Evolutionary conservation across 2,329 filamentous ascomycete genomes (phyloP).

Genomic region (Botrytis porri): DNA sequence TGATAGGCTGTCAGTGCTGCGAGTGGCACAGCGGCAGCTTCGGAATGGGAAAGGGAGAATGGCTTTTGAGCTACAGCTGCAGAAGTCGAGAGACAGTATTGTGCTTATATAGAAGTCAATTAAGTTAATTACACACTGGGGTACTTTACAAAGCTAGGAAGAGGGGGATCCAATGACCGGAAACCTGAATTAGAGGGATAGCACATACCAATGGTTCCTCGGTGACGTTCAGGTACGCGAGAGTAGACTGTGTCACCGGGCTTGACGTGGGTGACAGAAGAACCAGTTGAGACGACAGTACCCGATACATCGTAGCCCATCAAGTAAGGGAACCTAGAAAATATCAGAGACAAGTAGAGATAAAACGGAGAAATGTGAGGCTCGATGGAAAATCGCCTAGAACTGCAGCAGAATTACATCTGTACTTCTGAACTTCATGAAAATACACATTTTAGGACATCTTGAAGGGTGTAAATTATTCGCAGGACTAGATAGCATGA

Average conservation of each 20-base stretch:
- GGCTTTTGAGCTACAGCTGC: slow-evolving; percentile 42
- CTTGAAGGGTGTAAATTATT: neutral
- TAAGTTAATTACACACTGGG: neutral
- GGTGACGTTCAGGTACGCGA: slow-evolving; percentile 36
- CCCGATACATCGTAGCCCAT: slow-evolving; percentile 46
- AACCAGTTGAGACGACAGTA: slow-evolving; percentile 40
- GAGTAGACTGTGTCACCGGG: slow-evolving; percentile 43
- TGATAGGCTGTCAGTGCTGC: slow-evolving; percentile 43
- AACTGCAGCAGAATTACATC: neutral
- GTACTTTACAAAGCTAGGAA: neutral
- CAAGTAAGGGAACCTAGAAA: slow-evolving; percentile 42
- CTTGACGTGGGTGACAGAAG: slow-evolving; percentile 39
- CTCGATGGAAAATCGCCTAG: too few relatives aligned
- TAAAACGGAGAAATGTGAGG: neutral
- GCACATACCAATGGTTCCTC: slow-evolving; percentile 36
- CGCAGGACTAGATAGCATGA: neutral
- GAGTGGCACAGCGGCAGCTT: slow-evolving; percentile 44
- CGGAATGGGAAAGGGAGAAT: slow-evolving; percentile 39
- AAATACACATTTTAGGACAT: neutral
- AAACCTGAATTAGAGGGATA: neutral
- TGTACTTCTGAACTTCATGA: neutral
- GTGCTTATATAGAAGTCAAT: neutral
- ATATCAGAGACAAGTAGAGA: neutral
- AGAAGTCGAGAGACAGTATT: slow-evolving; percentile 34
- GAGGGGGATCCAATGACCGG: neutral